A percentile compares a stretch with the other conserved stretches of the same genome.
Evolutionary conservation across 2,329 filamentous ascomycete species (phyloP).

Genomic region (Colletotrichum sp.): DNA sequence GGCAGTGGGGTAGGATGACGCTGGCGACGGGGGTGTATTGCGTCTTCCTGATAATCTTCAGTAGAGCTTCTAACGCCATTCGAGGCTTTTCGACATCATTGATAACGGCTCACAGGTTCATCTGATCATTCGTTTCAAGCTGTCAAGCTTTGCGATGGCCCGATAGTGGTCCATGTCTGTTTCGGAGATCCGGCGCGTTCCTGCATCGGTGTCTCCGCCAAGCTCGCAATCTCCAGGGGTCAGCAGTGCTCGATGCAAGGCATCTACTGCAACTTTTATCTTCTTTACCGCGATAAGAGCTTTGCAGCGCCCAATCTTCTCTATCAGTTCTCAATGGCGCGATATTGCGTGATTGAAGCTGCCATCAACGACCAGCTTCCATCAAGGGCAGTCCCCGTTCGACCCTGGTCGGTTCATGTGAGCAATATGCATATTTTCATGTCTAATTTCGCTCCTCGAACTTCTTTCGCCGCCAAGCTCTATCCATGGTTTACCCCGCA

Average conservation of each 20-base stretch:
- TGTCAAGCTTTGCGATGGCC: not conserved
- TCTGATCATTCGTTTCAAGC: not conserved
- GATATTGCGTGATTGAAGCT: constrained; percentile 6
- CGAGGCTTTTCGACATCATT: not conserved
- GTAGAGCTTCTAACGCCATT: not conserved
- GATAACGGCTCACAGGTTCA: not conserved
- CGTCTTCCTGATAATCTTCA: not conserved
- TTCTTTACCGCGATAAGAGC: not conserved
- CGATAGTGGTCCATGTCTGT: not conserved
- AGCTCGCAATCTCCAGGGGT: not conserved
- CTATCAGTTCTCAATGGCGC: not conserved
- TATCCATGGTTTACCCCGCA: not conserved
- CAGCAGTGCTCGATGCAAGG: not conserved
- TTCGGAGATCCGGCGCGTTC: not conserved
- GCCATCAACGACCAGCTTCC: not conserved
- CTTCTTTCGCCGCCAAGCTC: not conserved
- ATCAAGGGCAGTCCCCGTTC: not conserved
- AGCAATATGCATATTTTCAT: not conserved
- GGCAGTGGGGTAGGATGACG: not conserved
- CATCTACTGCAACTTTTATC: not conserved
- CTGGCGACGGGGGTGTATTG: not conserved
- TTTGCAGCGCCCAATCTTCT: not conserved
- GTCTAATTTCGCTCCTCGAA: constrained; percentile 6
- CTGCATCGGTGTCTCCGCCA: not conserved
- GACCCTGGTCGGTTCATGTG: not conserved